Evolutionary conservation across 306 rosid species (phyloP), one percentile per base, ranked within the genome.

Genomic region (Gastrolobium bilobum): DNA sequence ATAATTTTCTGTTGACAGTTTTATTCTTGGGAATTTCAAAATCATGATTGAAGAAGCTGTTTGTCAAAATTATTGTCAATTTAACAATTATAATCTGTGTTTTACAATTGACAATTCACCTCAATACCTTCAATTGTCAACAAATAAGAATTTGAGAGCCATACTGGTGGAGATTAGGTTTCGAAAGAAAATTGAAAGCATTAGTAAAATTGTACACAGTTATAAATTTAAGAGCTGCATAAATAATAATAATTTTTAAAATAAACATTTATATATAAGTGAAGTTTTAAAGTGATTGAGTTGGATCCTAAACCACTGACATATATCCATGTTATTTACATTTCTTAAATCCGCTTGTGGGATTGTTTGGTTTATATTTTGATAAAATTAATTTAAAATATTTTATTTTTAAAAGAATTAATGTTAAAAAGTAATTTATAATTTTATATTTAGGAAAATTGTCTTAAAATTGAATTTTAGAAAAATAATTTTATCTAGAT

Each of bases 21-120:
- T 20, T 20, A 20, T 20, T 20, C 63, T 57, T 8, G 7, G 63
- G 10, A 57, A 57, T 57, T 46, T 50, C 43, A 50, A 50, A 2
- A 35, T 63, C 50, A 51, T 11, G n/a, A 26, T 37, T 3, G 9
- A 37, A 50, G 35, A 48, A 3, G 39, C 4, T 8, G 48, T 2
- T 57, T 31, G 2, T 6, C 30, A 26, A 75, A 46, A 14, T 26
- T 57, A 9, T 44, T 26, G 52, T 29, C 59, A 31, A 13, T 33
- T 44, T 13, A 56, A 29, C 33, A 57, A 57, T 43, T 58, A 43
- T 30, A 58, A 4, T 15, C 1, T 37, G 48, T 9, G 2, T 14
- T 70, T 29, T 52, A 1, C 29, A 60, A 33, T 64, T 26, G 44
- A 76, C 81, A 64, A 11, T 10, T 64, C 13, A 51, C 73, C 73